phyloP scores from a whole-genome alignment of 2,329 filamentous ascomycete species.

The Chaetomiaceae sp. region DNA sequence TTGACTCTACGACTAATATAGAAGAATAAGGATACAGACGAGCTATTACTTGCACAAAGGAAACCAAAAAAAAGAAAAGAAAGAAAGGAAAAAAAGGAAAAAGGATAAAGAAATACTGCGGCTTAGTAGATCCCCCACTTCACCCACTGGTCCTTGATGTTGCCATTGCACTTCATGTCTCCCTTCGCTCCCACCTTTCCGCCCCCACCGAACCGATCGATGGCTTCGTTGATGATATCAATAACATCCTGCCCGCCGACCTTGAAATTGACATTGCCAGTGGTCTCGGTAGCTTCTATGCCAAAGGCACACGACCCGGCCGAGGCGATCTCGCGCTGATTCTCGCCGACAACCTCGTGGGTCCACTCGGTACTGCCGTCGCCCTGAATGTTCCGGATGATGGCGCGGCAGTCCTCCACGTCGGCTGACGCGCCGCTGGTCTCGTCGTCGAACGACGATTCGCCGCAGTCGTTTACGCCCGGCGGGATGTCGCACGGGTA shows the following conservation, averaged over 20 bases:
- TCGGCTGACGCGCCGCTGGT: conserved; percentile 33
- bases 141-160: conserved; percentile 17
- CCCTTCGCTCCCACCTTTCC: conserved; percentile 36
- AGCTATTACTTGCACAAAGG: no score
- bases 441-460: conserved; percentile 33
- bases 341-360: conserved; percentile 18
- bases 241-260: conserved; percentile 36
- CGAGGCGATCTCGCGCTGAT: conserved; percentile 27
- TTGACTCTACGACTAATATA: no score
- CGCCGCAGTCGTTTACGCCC: conserved; percentile 28
- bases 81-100: no score
- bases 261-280: conserved; percentile 32
- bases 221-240: conserved; percentile 33
- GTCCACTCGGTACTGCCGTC: conserved; percentile 20
- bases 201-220: conserved; percentile 29
- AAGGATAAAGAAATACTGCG: no score
- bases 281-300: conserved; percentile 24
- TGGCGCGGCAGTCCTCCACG: conserved; percentile 33
- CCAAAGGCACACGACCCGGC: conserved; percentile 34
- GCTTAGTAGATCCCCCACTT: conserved; percentile 29
- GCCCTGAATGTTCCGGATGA: conserved; percentile 33
- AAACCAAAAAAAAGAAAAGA: no score
- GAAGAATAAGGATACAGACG: no score
- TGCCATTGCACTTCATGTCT: conserved; percentile 26
- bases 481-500: conserved; percentile 35